These are phyloP conservation scores for Cynanchum wilfordii DNA, from an alignment of 257 asterid genomes.

Conservation along the genomic window DNA sequence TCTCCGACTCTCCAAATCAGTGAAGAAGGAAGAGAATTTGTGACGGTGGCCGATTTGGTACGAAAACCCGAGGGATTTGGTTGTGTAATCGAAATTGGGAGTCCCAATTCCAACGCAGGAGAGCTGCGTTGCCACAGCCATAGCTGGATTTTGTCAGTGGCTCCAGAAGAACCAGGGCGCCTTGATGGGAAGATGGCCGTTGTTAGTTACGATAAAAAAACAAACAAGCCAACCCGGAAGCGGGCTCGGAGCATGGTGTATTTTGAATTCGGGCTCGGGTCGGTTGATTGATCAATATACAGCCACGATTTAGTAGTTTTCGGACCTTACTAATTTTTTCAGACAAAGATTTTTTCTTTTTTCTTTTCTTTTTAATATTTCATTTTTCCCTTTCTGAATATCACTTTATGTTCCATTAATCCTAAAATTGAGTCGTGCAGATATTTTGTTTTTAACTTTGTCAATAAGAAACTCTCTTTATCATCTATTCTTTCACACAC, in stretches of 20 bases:
- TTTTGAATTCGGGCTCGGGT: constrained; percentile 14
- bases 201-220: neutral
- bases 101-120: constrained; percentile 11
- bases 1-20: constrained; percentile 2
- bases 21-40: constrained; percentile 1
- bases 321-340: neutral
- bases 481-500: too few relatives aligned
- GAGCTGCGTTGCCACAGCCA: constrained; percentile 16
- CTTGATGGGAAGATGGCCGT: neutral
- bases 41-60: constrained; percentile 15
- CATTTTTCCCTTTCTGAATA: too few relatives aligned
- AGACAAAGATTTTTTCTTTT: neutral
- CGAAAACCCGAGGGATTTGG: constrained; percentile 12
- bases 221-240: neutral
- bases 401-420: too few relatives aligned
- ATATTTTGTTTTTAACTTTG: too few relatives aligned
- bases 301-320: constrained; percentile 22
- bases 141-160: constrained; percentile 7
- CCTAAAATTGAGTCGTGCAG: too few relatives aligned
- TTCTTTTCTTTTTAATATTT: too few relatives aligned
- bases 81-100: constrained; percentile 7
- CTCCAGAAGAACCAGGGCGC: neutral
- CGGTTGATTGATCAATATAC: constrained; percentile 19
- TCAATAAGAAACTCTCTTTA: too few relatives aligned
- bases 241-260: neutral